phyloP scores from a whole-genome alignment of 495 filamentous ascomycete genomes.

The Rhypophila decipiens region DNA sequence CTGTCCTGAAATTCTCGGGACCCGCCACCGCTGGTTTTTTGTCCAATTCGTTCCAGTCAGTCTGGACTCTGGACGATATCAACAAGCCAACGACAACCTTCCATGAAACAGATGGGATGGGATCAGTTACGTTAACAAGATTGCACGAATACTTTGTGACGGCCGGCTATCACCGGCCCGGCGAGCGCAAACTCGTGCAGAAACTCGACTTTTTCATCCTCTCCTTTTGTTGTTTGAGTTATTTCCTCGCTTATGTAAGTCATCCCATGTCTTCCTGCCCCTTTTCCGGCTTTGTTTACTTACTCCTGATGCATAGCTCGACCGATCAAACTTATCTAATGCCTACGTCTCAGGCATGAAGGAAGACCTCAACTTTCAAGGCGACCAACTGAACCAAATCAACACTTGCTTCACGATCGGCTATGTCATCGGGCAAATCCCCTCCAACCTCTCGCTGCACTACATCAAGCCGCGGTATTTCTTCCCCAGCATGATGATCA shows the following conservation, averaged over 20 bases:
- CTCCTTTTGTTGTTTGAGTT: conserved; percentile 57
- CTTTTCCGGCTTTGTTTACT: background rate
- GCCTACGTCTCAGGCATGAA: conserved; percentile 65
- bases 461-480: conserved; percentile 53
- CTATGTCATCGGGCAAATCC: conserved; percentile 56
- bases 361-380: conserved; percentile 51
- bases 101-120: background rate
- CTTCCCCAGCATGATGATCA: conserved; percentile 54
- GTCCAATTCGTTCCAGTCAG: too few relatives aligned
- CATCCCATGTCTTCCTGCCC: background rate
- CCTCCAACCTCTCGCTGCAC: conserved; percentile 53
- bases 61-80: too few relatives aligned
- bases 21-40: too few relatives aligned
- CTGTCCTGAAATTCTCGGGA: too few relatives aligned
- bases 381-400: conserved; percentile 53
- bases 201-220: conserved; percentile 63
- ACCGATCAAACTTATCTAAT: conserved; percentile 54
- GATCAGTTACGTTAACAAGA: background rate
- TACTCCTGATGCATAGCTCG: conserved; percentile 27
- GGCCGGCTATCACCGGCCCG: conserved; percentile 16
- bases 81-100: too few relatives aligned
- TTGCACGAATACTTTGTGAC: background rate
- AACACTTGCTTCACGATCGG: conserved; percentile 46
- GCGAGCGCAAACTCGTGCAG: conserved; percentile 42
- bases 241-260: conserved; percentile 44